phyloP scores from a whole-genome alignment of 441 rosid genomes.

The Monsonia emarginata region DNA sequence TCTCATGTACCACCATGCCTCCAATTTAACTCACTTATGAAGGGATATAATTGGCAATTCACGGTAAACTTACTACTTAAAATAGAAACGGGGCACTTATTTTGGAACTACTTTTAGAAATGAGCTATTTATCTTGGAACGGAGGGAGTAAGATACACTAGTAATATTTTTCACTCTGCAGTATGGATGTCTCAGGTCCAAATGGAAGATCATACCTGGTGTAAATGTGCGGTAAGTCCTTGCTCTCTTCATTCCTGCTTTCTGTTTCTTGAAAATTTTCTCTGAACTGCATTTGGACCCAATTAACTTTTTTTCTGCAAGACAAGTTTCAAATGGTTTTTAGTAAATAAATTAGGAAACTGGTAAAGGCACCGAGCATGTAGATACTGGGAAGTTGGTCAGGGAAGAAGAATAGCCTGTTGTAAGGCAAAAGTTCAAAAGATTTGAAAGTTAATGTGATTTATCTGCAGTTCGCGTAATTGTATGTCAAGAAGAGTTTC shows the following conservation, averaged over 20 bases:
- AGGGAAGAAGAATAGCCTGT: neutral
- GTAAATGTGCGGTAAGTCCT: slow-evolving; percentile 78
- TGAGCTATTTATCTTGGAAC: too few species aligned
- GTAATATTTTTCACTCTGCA: slow-evolving; percentile 4
- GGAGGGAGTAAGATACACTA: neutral
- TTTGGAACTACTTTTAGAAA: too few species aligned
- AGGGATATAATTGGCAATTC: too few species aligned
- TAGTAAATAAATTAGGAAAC: neutral
- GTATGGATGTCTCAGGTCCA: slow-evolving; percentile 49
- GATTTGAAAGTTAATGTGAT: neutral
- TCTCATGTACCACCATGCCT: too few species aligned
- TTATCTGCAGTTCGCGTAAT: neutral
- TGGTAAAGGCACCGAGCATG: neutral
- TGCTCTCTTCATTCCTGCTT: slow-evolving; percentile 4
- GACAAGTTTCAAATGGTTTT: neutral
- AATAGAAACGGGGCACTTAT: too few species aligned
- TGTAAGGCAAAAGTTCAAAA: neutral
- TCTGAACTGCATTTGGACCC: neutral
- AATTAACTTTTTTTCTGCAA: neutral
- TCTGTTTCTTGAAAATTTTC: neutral
- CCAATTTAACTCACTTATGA: too few species aligned
- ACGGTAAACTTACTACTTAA: too few species aligned
- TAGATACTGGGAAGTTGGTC: neutral
- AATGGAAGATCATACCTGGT: slow-evolving; percentile 86
- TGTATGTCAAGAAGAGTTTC: neutral